Percentiles rank a stretch among this genome's conserved stretches.
phyloP scores from a whole-genome alignment of 352 stramenopile genomes.

The Peronospora destructor region DNA sequence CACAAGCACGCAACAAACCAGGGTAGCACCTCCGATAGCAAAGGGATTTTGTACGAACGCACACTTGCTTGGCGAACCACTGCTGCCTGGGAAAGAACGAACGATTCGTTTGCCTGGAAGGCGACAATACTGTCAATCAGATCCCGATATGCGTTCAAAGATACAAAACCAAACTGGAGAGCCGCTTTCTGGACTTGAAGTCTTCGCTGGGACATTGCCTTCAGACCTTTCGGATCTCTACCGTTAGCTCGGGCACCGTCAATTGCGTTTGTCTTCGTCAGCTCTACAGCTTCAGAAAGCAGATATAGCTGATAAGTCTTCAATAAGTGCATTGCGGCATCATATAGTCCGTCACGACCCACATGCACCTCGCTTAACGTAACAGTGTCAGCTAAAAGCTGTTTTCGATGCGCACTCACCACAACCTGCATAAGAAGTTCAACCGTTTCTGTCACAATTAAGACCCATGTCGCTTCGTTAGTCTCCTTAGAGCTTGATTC shows the following conservation, averaged over 20 bases:
- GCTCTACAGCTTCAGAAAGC: conserved; percentile 61
- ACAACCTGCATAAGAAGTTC: conserved; percentile 35
- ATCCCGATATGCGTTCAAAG: conserved; percentile 54
- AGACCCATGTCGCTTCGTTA: conserved; percentile 12
- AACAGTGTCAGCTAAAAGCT: conserved; percentile 11
- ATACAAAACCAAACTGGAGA: conserved; percentile 55
- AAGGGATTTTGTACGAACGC: conserved; percentile 35
- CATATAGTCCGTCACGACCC: conserved; percentile 21
- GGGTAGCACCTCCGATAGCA: conserved; percentile 61
- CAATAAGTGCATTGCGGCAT: conserved; percentile 43
- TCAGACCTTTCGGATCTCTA: conserved; percentile 10
- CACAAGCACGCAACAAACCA: conserved; percentile 78
- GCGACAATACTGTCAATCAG: conserved; percentile 38
- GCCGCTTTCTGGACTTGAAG: conserved; percentile 63
- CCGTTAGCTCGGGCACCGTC: conserved; percentile 3
- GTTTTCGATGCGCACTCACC: conserved; percentile 19
- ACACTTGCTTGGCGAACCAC: conserved; percentile 31
- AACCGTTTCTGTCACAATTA: conserved; percentile 35
- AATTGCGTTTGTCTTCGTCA: conserved; percentile 39
- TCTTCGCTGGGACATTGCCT: conserved; percentile 19
- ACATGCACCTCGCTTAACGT: background rate
- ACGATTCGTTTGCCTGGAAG: conserved; percentile 48
- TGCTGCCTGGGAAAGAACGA: conserved; percentile 23
- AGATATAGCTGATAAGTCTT: conserved; percentile 75
- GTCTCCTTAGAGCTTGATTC: background rate